These are phyloP conservation scores for Boletus patriciae DNA, from an alignment of 768 basidiomycete species.

Conservation along the genomic window DNA sequence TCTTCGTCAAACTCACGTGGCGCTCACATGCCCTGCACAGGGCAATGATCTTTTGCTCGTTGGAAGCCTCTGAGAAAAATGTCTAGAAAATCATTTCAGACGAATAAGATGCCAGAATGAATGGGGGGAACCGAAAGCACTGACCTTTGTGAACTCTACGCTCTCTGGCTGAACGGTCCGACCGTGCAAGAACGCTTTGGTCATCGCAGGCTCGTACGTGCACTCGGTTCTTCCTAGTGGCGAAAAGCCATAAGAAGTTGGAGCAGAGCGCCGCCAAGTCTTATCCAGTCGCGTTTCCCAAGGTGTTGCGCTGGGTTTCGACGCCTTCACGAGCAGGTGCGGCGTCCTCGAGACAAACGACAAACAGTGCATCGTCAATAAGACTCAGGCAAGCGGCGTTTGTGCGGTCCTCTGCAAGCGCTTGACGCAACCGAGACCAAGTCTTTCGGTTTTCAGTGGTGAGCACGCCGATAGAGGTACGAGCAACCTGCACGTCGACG, in stretches of 20 bases:
- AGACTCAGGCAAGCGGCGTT: conserved; percentile 82
- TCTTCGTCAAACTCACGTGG: conserved; percentile 85
- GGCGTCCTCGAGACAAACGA: conserved; percentile 89
- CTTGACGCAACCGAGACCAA: conserved; percentile 77
- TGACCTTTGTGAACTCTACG: conserved; percentile 80
- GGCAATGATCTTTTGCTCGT: conserved; percentile 67
- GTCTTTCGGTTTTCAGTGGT: conserved; percentile 93
- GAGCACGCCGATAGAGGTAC: conserved; percentile 85
- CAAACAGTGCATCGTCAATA: conserved; percentile 87
- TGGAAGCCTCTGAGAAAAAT: conserved; percentile 80
- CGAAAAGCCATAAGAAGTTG: conserved; percentile 69
- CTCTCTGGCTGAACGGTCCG: conserved; percentile 86
- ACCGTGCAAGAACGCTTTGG: conserved; percentile 92
- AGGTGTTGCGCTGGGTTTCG: conserved; percentile 1
- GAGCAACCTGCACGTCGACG: conserved; percentile 57
- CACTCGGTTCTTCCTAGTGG: conserved; percentile 74
- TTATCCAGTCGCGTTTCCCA: conserved; percentile 40
- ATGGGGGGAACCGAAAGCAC: conserved; percentile 8
- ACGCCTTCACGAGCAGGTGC: conserved; percentile 37
- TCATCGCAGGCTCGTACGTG: conserved; percentile 98
- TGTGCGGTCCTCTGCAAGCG: conserved; percentile 63
- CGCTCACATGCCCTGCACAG: conserved; percentile 82
- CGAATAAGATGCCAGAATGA: not conserved
- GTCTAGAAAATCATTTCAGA: conserved; percentile 45
- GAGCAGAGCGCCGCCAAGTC: conserved; percentile 78